Percentiles rank a stretch among this genome's conserved stretches.
Conservation (phyloP, 2,329 filamentous ascomycete genomes). For the Septoria linicola region DNA sequence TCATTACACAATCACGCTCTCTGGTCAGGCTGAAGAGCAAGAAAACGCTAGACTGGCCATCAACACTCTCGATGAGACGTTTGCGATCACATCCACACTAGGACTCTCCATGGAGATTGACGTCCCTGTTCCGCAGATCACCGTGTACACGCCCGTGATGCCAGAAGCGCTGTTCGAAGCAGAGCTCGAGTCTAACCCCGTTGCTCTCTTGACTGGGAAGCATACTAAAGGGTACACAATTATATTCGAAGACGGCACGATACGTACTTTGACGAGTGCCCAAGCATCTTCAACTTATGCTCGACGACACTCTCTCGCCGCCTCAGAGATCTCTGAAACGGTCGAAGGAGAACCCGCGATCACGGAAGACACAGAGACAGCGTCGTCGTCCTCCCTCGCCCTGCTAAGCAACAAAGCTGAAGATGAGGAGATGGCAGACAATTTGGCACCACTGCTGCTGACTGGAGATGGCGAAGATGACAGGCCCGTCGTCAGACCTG, state of each 20-base stretch:
- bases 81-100: slow-evolving; percentile 38
- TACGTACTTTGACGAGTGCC: slow-evolving; percentile 50
- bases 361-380: slow-evolving; percentile 6
- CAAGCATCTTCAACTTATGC: slow-evolving; percentile 2
- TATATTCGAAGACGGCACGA: slow-evolving; percentile 72
- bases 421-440: slow-evolving; percentile 19
- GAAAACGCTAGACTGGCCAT: slow-evolving; percentile 57
- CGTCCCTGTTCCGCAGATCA: slow-evolving; percentile 37
- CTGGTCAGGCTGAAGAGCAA: slow-evolving; percentile 34
- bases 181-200: slow-evolving; percentile 49
- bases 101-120: slow-evolving; percentile 8
- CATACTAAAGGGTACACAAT: slow-evolving; percentile 70
- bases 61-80: slow-evolving; percentile 55
- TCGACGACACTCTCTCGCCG: slow-evolving; percentile 10
- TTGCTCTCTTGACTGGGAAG: slow-evolving; percentile 64
- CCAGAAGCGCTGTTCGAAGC: slow-evolving; percentile 54
- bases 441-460: slow-evolving; percentile 14
- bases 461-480: slow-evolving; percentile 48
- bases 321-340: not conserved
- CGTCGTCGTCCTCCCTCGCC: slow-evolving; percentile 11
- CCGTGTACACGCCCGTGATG: slow-evolving; percentile 64
- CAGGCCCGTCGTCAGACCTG: slow-evolving; percentile 63
- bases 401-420: slow-evolving; percentile 13
- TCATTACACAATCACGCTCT: slow-evolving; percentile 63
- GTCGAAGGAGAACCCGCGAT: not conserved